These are phyloP conservation scores for Porphyra umbilicalis DNA, from an alignment of 31 red algal species.

Conservation along the genomic window DNA sequence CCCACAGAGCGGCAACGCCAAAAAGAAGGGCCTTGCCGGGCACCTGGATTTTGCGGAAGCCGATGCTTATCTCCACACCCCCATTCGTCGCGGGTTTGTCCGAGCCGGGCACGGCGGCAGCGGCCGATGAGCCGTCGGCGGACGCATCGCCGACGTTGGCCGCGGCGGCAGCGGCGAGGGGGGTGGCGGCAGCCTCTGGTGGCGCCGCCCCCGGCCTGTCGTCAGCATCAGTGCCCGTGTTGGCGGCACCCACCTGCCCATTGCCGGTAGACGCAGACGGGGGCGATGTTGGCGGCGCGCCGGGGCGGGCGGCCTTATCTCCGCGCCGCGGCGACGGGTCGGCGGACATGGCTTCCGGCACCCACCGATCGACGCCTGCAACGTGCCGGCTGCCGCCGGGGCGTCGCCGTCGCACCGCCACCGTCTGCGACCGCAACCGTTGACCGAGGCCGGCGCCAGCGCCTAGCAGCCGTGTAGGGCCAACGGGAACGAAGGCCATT, in stretches of 20 bases:
- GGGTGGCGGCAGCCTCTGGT: neutral
- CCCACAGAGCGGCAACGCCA: slow-evolving; percentile 69
- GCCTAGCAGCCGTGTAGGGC: neutral
- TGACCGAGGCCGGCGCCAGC: neutral
- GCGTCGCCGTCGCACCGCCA: neutral
- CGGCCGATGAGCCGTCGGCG: neutral
- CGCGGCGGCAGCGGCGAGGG: neutral
- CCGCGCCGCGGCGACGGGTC: neutral
- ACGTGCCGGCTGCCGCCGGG: too few species aligned
- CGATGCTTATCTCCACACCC: neutral
- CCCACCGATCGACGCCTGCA: too few species aligned
- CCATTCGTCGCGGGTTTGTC: neutral
- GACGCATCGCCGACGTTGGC: neutral
- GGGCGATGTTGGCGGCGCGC: neutral
- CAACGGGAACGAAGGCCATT: neutral
- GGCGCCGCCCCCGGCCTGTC: neutral
- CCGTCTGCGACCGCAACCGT: neutral
- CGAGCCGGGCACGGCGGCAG: too few species aligned
- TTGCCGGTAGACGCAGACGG: neutral
- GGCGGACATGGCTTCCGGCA: neutral
- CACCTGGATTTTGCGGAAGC: neutral
- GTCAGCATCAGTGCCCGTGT: neutral
- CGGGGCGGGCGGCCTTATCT: neutral
- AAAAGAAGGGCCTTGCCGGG: slow-evolving; percentile 23
- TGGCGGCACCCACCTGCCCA: neutral